Base-by-base conservation (phyloP, 2,329 filamentous ascomycete genomes). In the Sporothrix schenckii region DNA sequence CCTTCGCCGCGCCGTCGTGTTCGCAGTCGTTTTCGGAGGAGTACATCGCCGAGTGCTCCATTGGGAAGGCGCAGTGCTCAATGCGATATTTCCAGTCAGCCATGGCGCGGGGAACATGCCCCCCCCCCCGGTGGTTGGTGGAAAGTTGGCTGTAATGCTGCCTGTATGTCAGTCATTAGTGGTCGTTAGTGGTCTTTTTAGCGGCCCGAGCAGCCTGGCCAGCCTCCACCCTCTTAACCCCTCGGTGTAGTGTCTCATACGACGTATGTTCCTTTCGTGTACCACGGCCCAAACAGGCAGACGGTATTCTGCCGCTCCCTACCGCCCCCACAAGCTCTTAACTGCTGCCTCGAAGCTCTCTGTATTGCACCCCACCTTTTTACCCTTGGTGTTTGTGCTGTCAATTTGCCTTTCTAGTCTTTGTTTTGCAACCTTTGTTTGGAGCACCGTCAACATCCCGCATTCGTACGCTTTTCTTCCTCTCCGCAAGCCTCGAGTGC, bases 281-380 rank as follows among this genome's bases (percentile, higher is more conserved):
- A 7, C 21, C 56, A 44, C 41, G 60, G 13, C 44, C 61, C 61
- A 27, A 65, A 65, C 34, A 65, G 24, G 44, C 41, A 65, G 60
- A n/a, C 63, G n/a, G 10, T 11, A 66, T 66, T 66, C 63, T 53
- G 63, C 63, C 63, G 63, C 19, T 3, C 2, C 9, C 19, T 24
- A 66, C 63, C 63, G 63, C 63, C 63, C 16, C n/a, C 11, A 39
- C 47, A 52, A 52, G 61, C 61, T 66, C 44, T 66, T 66, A 52
- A 14, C 44, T 49, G 16, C 2, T 50, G 34, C 27, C 47, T 3
- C 47, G 9, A 10, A 66, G 63, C 63, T 66, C 41, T 65, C 41
- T 49, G 30, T 47, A 41, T 53, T 53, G 47, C 63, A 66, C 63
- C 63, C 63, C 63, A 66, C 63, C 63, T 66, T 39, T 66, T 53